Conservation (phyloP, 1,139 yeast species). For the Candida neerlandica region DNA sequence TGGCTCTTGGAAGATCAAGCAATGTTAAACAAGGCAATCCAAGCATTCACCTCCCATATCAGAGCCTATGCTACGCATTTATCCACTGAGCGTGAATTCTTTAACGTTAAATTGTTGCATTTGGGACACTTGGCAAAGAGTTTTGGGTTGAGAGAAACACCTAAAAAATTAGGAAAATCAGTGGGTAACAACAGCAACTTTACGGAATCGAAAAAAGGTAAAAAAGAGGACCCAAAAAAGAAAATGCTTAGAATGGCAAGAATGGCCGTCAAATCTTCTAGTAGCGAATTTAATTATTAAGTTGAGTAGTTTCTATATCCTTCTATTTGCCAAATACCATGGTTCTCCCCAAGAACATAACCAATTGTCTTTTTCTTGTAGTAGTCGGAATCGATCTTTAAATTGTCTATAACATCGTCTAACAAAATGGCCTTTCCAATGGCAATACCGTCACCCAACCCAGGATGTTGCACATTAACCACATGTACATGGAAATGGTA, state of each 20-base stretch:
- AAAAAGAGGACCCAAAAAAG: constrained; percentile 64
- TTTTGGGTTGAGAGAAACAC: constrained; percentile 93
- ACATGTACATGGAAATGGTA: constrained; percentile 93
- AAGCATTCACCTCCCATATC: constrained; percentile 85
- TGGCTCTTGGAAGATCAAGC: constrained; percentile 74
- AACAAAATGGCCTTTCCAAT: constrained; percentile 82
- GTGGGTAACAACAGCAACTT: constrained; percentile 25
- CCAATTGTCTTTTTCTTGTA: constrained; percentile 45
- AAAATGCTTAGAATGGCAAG: constrained; percentile 80
- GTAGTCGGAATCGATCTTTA: constrained; percentile 52
- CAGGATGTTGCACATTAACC: constrained; percentile 74
- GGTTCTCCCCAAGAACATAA: constrained; percentile 73
- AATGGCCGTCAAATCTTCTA: constrained; percentile 61
- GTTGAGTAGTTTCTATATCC: constrained; percentile 19
- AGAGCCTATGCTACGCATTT: constrained; percentile 98
- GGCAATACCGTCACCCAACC: constrained; percentile 69
- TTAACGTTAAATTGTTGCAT: constrained; percentile 81
- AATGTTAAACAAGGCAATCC: constrained; percentile 63
- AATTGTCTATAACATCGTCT: constrained; percentile 79
- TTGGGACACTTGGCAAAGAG: constrained; percentile 94
- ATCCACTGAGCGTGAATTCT: constrained; percentile 71
- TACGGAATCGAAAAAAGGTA: constrained; percentile 29
- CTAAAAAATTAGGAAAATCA: constrained; percentile 66
- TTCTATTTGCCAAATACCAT: constrained; percentile 66
- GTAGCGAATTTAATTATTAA: constrained; percentile 73